phyloP scores from a whole-genome alignment of 441 rosid species.

The Omphalea diandra region DNA sequence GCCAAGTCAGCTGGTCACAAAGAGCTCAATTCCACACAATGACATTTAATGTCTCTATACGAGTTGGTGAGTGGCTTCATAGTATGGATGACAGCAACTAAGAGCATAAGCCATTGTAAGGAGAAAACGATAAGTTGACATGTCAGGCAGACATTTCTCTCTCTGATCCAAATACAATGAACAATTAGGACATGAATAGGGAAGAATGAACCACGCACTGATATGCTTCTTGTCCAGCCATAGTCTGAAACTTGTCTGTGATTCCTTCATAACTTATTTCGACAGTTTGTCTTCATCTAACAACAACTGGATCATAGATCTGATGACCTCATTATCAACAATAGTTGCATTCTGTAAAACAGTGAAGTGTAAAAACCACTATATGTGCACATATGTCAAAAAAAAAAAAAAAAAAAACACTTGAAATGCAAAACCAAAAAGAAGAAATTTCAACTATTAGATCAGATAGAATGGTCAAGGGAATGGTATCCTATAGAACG shows the following conservation, averaged over 20 bases:
- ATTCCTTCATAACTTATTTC: conserved; percentile 25
- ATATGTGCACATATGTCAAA: conserved; percentile 1
- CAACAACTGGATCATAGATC: conserved; percentile 67
- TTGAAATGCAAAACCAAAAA: neutral
- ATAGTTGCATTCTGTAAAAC: conserved; percentile 48
- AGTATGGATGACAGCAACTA: neutral
- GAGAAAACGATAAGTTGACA: neutral
- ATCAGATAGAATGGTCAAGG: neutral
- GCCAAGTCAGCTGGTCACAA: no score
- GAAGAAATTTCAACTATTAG: neutral
- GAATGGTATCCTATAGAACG: neutral
- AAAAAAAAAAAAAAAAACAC: neutral
- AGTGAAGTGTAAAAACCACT: conserved; percentile 5
- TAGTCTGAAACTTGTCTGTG: neutral
- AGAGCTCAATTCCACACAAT: no score
- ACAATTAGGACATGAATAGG: neutral
- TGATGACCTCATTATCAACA: conserved; percentile 70
- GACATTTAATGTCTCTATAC: neutral
- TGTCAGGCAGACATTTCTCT: neutral
- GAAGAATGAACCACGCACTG: neutral
- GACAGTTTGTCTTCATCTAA: conserved; percentile 71
- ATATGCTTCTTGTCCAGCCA: neutral
- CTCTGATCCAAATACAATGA: neutral
- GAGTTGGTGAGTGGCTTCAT: neutral
- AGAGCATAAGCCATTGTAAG: neutral